These are phyloP conservation scores for Fennellomyces sp. DNA, from an alignment of 371 early-diverging fungal species.

Conservation along the genomic window DNA sequence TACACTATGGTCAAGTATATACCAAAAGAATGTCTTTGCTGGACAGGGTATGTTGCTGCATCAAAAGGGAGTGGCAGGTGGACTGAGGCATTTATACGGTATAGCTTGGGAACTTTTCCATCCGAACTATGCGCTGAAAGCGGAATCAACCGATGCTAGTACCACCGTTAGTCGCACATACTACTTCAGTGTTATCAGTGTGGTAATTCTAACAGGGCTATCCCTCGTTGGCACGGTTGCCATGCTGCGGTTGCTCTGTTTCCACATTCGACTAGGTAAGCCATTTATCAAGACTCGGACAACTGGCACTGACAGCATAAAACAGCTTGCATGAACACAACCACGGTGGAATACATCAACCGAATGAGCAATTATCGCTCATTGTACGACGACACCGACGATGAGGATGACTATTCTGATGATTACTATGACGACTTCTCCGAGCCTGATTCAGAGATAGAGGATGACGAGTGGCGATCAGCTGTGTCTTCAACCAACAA, in stretches of 20 bases:
- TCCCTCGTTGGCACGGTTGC: constrained; percentile 29
- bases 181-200: constrained; percentile 9
- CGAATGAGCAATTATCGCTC: constrained; percentile 12
- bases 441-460: not conserved
- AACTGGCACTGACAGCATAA: not conserved
- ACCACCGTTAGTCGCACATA: constrained; percentile 3
- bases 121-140: not conserved
- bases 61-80: too few relatives aligned
- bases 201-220: constrained; percentile 24
- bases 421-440: constrained; percentile 11
- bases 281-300: not conserved
- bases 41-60: constrained; percentile 25
- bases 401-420: constrained; percentile 19
- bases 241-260: constrained; percentile 40
- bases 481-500: not conserved
- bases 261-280: constrained; percentile 54
- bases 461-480: not conserved
- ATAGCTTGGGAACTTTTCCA: not conserved
- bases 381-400: constrained; percentile 21
- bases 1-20: constrained; percentile 34
- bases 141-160: not conserved
- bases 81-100: not conserved
- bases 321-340: constrained; percentile 40
- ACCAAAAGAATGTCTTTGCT: constrained; percentile 29
- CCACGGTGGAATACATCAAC: constrained; percentile 56